phyloP scores from a whole-genome alignment of 371 early-diverging fungal genomes.

The Zychaea mexicana region DNA sequence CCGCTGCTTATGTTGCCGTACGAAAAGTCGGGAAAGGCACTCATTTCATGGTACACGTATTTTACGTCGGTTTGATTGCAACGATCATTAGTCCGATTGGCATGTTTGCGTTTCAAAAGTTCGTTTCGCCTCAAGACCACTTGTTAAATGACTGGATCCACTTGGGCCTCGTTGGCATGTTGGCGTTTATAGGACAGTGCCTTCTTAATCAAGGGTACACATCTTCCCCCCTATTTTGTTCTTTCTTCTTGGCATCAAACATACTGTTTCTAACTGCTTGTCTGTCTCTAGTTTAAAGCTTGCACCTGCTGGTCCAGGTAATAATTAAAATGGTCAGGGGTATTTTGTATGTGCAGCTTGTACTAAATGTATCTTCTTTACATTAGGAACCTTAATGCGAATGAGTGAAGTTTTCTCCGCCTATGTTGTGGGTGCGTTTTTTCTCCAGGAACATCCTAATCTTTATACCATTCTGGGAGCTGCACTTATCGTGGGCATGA shows the following conservation, averaged over 20 bases:
- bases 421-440: conserved; percentile 68
- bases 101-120: conserved; percentile 36
- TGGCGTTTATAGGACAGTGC: conserved; percentile 77
- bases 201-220: conserved; percentile 69
- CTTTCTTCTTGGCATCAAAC: neutral
- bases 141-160: conserved; percentile 14
- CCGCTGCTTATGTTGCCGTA: conserved; percentile 72
- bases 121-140: conserved; percentile 26
- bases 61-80: conserved; percentile 72
- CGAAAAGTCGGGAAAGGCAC: conserved; percentile 68
- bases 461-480: conserved; percentile 63
- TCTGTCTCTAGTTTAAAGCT: conserved; percentile 56
- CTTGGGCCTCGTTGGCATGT: conserved; percentile 53
- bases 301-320: conserved; percentile 74
- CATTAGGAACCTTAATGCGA: conserved; percentile 68
- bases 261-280: neutral
- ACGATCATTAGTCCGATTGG: conserved; percentile 44
- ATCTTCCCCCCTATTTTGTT: neutral
- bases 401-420: conserved; percentile 84
- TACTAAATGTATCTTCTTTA: neutral
- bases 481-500: conserved; percentile 65
- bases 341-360: neutral
- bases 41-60: conserved; percentile 76
- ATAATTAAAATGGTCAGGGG: neutral
- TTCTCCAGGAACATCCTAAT: conserved; percentile 71